These are phyloP conservation scores for Cyamopsis tetragonoloba DNA, from an alignment of 306 rosid species.

Conservation along the genomic window DNA sequence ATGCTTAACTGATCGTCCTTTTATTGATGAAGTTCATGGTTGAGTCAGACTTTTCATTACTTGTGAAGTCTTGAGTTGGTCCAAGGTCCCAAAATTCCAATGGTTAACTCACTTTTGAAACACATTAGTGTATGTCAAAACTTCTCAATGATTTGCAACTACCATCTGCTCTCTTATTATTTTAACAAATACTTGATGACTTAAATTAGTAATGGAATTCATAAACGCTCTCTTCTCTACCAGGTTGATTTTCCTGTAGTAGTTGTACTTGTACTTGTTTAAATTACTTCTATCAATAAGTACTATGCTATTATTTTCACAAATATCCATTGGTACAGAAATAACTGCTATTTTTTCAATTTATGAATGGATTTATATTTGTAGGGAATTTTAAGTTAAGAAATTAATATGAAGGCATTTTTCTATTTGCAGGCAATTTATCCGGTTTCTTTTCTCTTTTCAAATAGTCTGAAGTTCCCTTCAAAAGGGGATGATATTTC, in stretches of 20 bases:
- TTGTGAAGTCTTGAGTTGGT: neutral
- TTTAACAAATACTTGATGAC: constrained; percentile 7
- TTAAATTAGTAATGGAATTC: constrained; percentile 5
- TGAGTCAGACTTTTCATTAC: neutral
- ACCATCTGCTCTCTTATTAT: neutral
- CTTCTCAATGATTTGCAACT: neutral
- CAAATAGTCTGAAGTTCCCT: constrained; percentile 83
- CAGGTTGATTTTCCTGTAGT: constrained; percentile 7
- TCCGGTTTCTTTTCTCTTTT: constrained; percentile 78
- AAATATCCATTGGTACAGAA: neutral
- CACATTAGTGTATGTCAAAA: neutral
- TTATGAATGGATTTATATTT: neutral
- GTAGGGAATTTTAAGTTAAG: neutral
- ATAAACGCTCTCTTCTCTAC: neutral
- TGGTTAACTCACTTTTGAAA: neutral
- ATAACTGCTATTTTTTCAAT: neutral
- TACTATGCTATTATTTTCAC: neutral
- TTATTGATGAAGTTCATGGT: constrained; percentile 10
- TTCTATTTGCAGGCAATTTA: constrained; percentile 66
- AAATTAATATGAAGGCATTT: constrained; percentile 15
- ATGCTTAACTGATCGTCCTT: neutral
- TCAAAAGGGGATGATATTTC: constrained; percentile 43
- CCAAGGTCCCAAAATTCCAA: neutral
- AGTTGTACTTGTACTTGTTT: neutral
- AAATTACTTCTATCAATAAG: neutral